A percentile compares a stretch with the other conserved stretches of the same genome.
Conservation (phyloP, 1,284 basidiomycete species). For the Ustilago cynodontis region DNA sequence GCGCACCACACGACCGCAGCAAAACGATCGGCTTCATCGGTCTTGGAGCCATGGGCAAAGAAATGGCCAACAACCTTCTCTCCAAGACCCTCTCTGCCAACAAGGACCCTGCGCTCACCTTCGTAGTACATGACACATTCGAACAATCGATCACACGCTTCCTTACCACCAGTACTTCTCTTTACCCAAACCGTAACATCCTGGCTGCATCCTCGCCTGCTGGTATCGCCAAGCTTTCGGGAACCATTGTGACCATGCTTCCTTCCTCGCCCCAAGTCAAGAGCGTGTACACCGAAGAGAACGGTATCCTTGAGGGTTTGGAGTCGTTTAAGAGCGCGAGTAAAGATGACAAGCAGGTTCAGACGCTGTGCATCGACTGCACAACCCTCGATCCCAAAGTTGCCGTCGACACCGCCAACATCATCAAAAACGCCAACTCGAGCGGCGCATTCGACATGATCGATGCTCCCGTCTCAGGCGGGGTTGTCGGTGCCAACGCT, state of each 20-base stretch:
- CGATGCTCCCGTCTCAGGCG: constrained; percentile 91
- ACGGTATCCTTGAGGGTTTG: constrained; percentile 70
- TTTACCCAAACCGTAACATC: constrained; percentile 62
- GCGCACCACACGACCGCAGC: constrained; percentile 46
- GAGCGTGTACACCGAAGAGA: constrained; percentile 76
- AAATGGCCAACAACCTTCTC: constrained; percentile 63
- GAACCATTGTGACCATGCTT: constrained; percentile 84
- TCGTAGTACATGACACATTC: constrained; percentile 59
- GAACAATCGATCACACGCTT: constrained; percentile 64
- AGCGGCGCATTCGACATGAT: constrained; percentile 75
- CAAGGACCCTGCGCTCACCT: constrained; percentile 41
- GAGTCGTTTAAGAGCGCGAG: constrained; percentile 21
- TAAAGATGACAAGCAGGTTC: constrained; percentile 18
- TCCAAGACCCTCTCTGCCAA: constrained; percentile 55
- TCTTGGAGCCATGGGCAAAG: constrained; percentile 64
- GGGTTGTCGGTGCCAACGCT: constrained; percentile 84
- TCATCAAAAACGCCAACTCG: constrained; percentile 74
- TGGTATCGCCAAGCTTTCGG: constrained; percentile 73
- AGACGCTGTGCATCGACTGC: constrained; percentile 83
- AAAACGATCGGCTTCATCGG: constrained; percentile 68
- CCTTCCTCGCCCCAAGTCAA: constrained; percentile 86
- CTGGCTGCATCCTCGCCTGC: constrained; percentile 66
- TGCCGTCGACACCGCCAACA: constrained; percentile 76
- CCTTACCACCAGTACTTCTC: constrained; percentile 54
- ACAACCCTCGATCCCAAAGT: constrained; percentile 85